Percentiles rank a stretch among this genome's conserved stretches.
These are phyloP conservation scores for Gnaphalium uliginosum DNA, from an alignment of 129 eudicot species.

Conservation along the genomic window DNA sequence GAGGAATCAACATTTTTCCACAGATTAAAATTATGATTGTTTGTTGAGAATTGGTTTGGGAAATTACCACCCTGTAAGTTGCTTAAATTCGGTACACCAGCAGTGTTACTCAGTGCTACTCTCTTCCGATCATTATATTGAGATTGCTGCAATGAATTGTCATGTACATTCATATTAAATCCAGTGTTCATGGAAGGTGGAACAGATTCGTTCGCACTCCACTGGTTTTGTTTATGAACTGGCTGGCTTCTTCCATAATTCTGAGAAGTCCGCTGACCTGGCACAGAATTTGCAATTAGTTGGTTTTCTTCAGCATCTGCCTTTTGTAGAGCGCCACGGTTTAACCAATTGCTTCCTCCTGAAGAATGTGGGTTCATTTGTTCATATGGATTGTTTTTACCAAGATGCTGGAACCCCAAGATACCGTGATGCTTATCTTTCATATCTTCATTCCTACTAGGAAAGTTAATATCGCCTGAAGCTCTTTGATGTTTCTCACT, in stretches of 20 bases:
- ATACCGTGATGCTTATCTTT: neutral
- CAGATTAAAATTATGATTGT: slow-evolving; percentile 40
- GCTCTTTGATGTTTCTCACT: slow-evolving; percentile 36
- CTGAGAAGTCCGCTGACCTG: slow-evolving; percentile 43
- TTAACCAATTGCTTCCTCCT: slow-evolving; percentile 59
- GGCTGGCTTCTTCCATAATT: slow-evolving; percentile 43
- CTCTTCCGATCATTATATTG: slow-evolving; percentile 42
- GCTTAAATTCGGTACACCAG: slow-evolving; percentile 32
- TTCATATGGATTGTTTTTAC: slow-evolving; percentile 30
- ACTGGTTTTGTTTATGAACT: slow-evolving; percentile 35
- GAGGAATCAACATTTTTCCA: slow-evolving; percentile 59
- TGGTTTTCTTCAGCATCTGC: slow-evolving; percentile 41
- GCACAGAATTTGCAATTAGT: slow-evolving; percentile 35
- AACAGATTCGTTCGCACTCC: slow-evolving; percentile 41
- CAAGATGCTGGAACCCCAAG: neutral
- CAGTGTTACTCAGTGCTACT: slow-evolving; percentile 34
- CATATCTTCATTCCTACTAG: neutral
- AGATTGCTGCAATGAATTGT: slow-evolving; percentile 33
- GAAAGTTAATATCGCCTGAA: slow-evolving; percentile 32
- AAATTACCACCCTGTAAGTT: slow-evolving; percentile 36
- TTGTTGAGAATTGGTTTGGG: slow-evolving; percentile 36
- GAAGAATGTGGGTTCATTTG: slow-evolving; percentile 36
- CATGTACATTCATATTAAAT: slow-evolving; percentile 37
- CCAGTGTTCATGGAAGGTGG: slow-evolving; percentile 40
- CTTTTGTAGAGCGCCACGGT: slow-evolving; percentile 38